phyloP scores from a whole-genome alignment of 2,329 filamentous ascomycete genomes.

The Coniochaeta ligniaria region DNA sequence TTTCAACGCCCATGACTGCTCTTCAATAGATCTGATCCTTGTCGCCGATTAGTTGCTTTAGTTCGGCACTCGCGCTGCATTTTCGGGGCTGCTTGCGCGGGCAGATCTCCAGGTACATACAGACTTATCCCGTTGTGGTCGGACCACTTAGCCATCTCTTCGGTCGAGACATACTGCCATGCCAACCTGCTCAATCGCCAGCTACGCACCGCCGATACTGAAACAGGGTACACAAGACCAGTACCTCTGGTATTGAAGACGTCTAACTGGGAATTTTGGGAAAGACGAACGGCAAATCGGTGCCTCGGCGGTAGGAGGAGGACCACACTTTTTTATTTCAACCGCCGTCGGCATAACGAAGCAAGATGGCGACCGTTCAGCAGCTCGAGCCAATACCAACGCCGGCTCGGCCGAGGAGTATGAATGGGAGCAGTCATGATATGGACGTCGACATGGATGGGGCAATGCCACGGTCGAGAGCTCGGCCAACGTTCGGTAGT shows the following conservation, averaged over 20 bases:
- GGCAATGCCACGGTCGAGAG: slow-evolving; percentile 17
- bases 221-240: not conserved
- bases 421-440: slow-evolving; percentile 12
- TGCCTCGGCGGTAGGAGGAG: not conserved
- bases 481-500: slow-evolving; percentile 34
- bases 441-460: slow-evolving; percentile 26
- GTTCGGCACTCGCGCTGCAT: not conserved
- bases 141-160: not conserved
- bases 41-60: not conserved
- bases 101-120: not conserved
- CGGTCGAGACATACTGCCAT: not conserved
- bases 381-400: slow-evolving; percentile 15
- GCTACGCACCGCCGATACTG: not conserved
- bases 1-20: not conserved
- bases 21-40: not conserved
- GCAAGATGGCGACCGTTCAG: slow-evolving; percentile 18
- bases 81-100: not conserved
- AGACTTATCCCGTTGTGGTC: not conserved
- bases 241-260: not conserved
- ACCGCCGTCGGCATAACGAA: not conserved
- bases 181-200: not conserved
- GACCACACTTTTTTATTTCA: not conserved
- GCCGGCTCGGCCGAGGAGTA: slow-evolving; percentile 15
- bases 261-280: not conserved
- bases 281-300: not conserved